Evolutionary conservation across 495 filamentous ascomycete genomes (phyloP).

Genomic region (Jackrogersella multiformis): DNA sequence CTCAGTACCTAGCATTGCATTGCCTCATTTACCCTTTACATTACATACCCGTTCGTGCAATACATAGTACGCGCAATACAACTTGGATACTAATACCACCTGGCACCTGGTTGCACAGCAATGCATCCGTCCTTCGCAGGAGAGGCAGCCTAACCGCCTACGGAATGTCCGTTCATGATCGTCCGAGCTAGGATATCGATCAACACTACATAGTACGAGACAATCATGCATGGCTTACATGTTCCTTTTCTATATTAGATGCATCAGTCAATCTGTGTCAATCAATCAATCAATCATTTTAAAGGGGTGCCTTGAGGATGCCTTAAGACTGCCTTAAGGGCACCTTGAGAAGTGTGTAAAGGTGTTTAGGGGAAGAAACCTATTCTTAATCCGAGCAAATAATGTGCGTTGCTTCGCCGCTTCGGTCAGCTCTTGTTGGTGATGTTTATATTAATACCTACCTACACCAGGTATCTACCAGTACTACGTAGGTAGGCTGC

Average conservation of each 20-base stretch:
- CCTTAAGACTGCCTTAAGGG: no score
- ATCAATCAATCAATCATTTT: conserved; percentile 16
- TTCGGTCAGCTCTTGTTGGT: not conserved
- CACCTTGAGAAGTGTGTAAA: not conserved
- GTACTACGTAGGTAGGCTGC: no score
- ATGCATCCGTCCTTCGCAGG: conserved; percentile 15
- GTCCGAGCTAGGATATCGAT: conserved; percentile 39
- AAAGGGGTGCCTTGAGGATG: conserved; percentile 1
- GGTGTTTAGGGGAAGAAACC: not conserved
- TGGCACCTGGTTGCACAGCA: conserved; percentile 11
- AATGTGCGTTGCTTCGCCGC: not conserved
- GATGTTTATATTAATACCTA: no score
- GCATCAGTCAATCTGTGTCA: no score
- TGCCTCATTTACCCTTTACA: not conserved
- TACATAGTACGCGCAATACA: not conserved
- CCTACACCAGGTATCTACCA: no score
- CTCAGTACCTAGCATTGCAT: not conserved
- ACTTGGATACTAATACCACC: not conserved
- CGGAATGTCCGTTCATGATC: conserved; percentile 37
- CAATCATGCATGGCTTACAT: conserved; percentile 28
- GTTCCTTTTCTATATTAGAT: conserved; percentile 5
- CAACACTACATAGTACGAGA: conserved; percentile 22
- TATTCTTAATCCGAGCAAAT: conserved; percentile 20
- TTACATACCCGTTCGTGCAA: conserved; percentile 14
- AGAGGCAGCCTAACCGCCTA: conserved; percentile 34